Evolutionary conservation across 805 yeast species (phyloP).

Genomic region (Millerozyma acaciae): DNA sequence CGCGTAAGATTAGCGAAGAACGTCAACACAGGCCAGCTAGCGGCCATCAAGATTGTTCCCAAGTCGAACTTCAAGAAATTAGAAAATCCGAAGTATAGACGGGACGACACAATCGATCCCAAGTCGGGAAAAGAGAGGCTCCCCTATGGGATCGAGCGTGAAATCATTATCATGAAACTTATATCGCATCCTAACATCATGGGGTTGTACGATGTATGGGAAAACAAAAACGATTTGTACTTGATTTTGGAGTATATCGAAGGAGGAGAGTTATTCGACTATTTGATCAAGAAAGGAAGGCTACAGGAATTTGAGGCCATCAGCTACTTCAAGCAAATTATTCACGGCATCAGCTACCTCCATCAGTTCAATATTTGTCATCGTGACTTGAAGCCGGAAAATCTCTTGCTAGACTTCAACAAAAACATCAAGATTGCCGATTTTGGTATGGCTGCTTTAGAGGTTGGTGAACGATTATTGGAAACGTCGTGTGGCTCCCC

Average conservation of each 20-base stretch:
- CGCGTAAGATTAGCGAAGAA: constrained; percentile 91
- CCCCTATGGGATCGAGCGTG: constrained; percentile 84
- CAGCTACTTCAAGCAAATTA: constrained; percentile 71
- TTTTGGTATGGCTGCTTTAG: constrained; percentile 88
- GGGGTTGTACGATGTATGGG: constrained; percentile 93
- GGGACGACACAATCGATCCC: constrained; percentile 20
- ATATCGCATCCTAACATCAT: constrained; percentile 74
- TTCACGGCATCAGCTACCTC: constrained; percentile 75
- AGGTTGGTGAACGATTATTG: constrained; percentile 61
- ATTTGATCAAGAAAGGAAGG: constrained; percentile 67
- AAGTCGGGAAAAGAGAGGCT: constrained; percentile 47
- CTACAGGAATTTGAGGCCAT: constrained; percentile 71
- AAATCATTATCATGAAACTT: constrained; percentile 80
- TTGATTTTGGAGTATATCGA: constrained; percentile 78
- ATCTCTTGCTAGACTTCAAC: constrained; percentile 61
- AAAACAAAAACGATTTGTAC: constrained; percentile 83
- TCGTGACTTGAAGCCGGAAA: constrained; percentile 80
- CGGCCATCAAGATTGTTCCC: constrained; percentile 96
- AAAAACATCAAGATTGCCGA: constrained; percentile 76
- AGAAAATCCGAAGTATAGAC: constrained; percentile 43
- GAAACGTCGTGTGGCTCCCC: constrained; percentile 88
- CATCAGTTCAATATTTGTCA: constrained; percentile 79
- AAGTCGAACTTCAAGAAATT: constrained; percentile 61
- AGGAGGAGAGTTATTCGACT: constrained; percentile 83
- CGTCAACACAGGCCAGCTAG: constrained; percentile 76